Evolutionary conservation across 495 filamentous ascomycete genomes (phyloP).

Genomic region (Hyaloscypha hepaticicola): DNA sequence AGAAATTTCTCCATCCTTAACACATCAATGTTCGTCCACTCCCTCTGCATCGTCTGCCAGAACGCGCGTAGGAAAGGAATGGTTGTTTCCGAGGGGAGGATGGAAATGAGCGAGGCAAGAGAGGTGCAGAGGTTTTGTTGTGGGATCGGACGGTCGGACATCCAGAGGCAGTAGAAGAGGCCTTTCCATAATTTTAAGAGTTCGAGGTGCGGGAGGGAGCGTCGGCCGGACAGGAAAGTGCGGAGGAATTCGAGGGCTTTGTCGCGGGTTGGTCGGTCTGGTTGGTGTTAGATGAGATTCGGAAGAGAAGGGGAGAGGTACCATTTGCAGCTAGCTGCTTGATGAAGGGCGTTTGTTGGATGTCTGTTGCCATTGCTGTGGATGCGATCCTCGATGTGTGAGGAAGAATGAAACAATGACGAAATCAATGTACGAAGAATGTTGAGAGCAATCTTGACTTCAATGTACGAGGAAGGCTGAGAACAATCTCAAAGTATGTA

Average conservation of each 20-base stretch:
- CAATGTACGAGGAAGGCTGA: background rate
- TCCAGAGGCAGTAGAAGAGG: conserved; percentile 95
- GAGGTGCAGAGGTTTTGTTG: conserved; percentile 82
- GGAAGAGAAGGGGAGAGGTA: conserved; percentile 35
- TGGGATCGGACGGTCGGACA: conserved; percentile 82
- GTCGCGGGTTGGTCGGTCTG: conserved; percentile 81
- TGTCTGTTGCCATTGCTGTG: conserved; percentile 33
- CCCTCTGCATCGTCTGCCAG: conserved; percentile 83
- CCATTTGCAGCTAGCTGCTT: conserved; percentile 77
- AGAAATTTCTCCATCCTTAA: conserved; percentile 93
- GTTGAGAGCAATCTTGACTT: background rate
- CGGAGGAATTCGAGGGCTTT: conserved; percentile 76
- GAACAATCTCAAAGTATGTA: background rate
- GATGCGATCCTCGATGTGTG: no score
- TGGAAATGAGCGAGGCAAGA: conserved; percentile 69
- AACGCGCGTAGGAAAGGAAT: conserved; percentile 73
- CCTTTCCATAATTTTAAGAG: conserved; percentile 95
- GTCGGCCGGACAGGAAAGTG: conserved; percentile 69
- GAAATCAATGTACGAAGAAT: background rate
- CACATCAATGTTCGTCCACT: conserved; percentile 82
- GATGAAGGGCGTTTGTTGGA: conserved; percentile 65
- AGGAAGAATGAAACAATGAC: no score
- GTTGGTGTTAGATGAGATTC: conserved; percentile 1
- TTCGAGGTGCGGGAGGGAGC: conserved; percentile 69
- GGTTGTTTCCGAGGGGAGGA: conserved; percentile 60